Conservation (phyloP, 139 green algal species). For the Chlorella vulgaris region DNA sequence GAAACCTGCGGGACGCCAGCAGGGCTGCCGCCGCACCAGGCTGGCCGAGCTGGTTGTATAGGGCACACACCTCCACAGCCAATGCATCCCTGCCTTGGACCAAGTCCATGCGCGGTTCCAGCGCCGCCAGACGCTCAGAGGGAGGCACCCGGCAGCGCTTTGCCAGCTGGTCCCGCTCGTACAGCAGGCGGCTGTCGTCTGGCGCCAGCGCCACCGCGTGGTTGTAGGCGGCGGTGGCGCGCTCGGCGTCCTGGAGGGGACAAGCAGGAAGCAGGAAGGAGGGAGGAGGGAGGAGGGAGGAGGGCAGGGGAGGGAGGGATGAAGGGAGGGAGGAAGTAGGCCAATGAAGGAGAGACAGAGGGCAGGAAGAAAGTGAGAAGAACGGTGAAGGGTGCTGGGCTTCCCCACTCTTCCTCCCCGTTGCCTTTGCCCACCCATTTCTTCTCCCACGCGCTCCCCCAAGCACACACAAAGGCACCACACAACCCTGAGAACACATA, state of each 20-base stretch:
- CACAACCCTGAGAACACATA: too few species aligned
- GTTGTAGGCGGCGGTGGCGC: neutral
- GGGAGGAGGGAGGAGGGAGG: neutral
- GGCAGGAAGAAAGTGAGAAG: too few species aligned
- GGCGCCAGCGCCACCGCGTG: neutral
- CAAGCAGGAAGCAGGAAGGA: neutral
- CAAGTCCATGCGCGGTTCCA: neutral
- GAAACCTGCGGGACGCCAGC: neutral
- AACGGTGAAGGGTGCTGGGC: too few species aligned
- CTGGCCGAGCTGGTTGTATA: conserved; percentile 17
- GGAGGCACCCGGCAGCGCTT: conserved; percentile 1
- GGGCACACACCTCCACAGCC: neutral
- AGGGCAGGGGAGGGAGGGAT: too few species aligned
- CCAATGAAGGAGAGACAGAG: too few species aligned
- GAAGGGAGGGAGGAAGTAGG: too few species aligned
- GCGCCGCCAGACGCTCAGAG: neutral
- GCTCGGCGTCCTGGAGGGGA: neutral
- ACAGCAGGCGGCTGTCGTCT: conserved; percentile 10
- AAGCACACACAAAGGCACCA: too few species aligned
- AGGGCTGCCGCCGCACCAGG: neutral
- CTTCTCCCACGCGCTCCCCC: too few species aligned
- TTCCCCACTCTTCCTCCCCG: too few species aligned
- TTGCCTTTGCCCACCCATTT: too few species aligned
- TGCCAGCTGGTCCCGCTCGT: conserved; percentile 19
- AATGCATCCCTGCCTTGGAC: neutral